Percentiles rank a stretch among this genome's conserved stretches.
phyloP scores from a whole-genome alignment of 768 basidiomycete species.

The Tulasnella sp. region DNA sequence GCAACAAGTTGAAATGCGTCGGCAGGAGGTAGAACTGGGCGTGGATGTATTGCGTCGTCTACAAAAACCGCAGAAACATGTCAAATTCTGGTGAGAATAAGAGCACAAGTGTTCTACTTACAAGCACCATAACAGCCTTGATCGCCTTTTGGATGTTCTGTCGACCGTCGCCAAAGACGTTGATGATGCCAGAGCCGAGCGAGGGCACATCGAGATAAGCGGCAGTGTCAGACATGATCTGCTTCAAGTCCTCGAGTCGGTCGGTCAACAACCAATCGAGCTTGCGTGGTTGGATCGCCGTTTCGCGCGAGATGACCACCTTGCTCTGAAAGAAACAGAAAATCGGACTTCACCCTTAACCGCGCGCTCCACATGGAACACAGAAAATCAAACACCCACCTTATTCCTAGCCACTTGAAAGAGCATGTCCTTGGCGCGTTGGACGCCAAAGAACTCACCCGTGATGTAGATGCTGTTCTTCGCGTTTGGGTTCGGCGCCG shows the following conservation, averaged over 20 bases:
- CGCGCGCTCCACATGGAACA: background rate
- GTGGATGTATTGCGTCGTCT: slow-evolving; percentile 93
- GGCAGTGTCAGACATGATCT: slow-evolving; percentile 91
- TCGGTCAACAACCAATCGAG: slow-evolving; percentile 99
- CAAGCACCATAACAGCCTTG: slow-evolving; percentile 87
- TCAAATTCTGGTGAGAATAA: background rate
- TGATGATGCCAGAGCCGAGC: slow-evolving; percentile 85
- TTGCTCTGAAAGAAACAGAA: slow-evolving; percentile 51
- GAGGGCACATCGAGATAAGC: slow-evolving; percentile 91
- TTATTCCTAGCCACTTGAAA: slow-evolving; percentile 79
- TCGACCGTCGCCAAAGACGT: slow-evolving; percentile 86
- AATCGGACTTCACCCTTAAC: background rate
- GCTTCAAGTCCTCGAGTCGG: slow-evolving; percentile 82
- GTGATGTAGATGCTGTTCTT: slow-evolving; percentile 89
- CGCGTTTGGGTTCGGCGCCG: slow-evolving; percentile 30
- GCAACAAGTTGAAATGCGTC: slow-evolving; percentile 82
- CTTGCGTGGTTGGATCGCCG: slow-evolving; percentile 89
- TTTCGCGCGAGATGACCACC: slow-evolving; percentile 81
- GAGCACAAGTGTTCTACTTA: slow-evolving; percentile 32
- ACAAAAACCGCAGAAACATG: background rate
- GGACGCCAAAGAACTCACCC: slow-evolving; percentile 93
- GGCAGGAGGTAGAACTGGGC: slow-evolving; percentile 97
- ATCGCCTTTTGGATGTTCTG: slow-evolving; percentile 93
- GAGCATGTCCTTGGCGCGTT: slow-evolving; percentile 90
- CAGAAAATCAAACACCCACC: slow-evolving; percentile 35